Percentiles rank a stretch among this genome's conserved stretches.
These are phyloP conservation scores for Naematelia aurantialba DNA, from an alignment of 768 basidiomycete genomes.

Conservation along the genomic window DNA sequence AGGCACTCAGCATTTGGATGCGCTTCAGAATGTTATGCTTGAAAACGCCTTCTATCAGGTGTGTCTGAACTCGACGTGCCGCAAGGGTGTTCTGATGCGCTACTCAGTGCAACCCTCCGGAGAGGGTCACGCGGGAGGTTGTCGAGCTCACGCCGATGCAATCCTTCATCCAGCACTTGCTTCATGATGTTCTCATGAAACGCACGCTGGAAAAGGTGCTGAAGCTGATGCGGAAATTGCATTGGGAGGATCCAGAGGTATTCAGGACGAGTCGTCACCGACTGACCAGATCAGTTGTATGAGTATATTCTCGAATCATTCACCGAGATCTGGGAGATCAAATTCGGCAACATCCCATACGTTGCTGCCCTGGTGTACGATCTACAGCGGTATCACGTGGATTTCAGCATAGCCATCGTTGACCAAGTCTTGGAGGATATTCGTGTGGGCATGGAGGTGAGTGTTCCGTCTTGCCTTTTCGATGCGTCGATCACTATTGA, in stretches of 20 bases:
- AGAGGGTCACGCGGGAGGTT: constrained; percentile 77
- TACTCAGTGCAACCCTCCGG: constrained; percentile 88
- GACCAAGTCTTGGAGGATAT: constrained; percentile 95
- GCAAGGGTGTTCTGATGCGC: not conserved
- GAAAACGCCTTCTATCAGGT: constrained; percentile 99
- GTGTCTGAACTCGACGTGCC: constrained; percentile 15
- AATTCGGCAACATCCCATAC: constrained; percentile 80
- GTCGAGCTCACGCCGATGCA: constrained; percentile 83
- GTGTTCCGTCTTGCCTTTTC: constrained; percentile 1
- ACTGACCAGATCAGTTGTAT: constrained; percentile 53
- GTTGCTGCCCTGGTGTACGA: constrained; percentile 94
- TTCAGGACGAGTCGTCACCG: not conserved
- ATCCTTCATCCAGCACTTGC: constrained; percentile 90
- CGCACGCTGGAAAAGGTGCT: constrained; percentile 94
- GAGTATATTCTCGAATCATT: constrained; percentile 78
- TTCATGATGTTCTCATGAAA: constrained; percentile 87
- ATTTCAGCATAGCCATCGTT: constrained; percentile 79
- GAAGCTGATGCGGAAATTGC: constrained; percentile 83
- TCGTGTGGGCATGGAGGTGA: constrained; percentile 72
- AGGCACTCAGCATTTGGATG: constrained; percentile 86
- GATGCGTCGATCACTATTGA: too few relatives aligned
- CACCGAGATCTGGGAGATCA: constrained; percentile 98
- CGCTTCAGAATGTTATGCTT: constrained; percentile 77
- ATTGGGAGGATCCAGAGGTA: constrained; percentile 77
- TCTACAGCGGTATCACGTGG: constrained; percentile 84